Evolutionary conservation across 1,284 basidiomycete species (phyloP).

Genomic region (Moesziomyces globuligerus): DNA sequence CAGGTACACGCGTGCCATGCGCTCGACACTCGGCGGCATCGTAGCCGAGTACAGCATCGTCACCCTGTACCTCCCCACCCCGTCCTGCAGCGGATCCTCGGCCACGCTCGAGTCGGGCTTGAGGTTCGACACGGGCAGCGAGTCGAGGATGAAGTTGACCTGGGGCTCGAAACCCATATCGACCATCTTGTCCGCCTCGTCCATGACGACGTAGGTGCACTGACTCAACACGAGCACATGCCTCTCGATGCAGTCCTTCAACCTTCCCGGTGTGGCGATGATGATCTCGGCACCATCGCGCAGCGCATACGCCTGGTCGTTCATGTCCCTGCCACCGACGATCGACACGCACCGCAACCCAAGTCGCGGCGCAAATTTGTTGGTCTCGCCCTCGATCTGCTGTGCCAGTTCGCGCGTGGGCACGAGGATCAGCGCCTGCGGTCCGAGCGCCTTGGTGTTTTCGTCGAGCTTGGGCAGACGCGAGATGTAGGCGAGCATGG

Average conservation of each 20-base stretch:
- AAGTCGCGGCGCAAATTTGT: conserved; percentile 86
- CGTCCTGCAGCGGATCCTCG: conserved; percentile 62
- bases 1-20: conserved; percentile 91
- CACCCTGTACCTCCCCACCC: conserved; percentile 51
- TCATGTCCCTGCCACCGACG: conserved; percentile 90
- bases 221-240: conserved; percentile 94
- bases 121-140: conserved; percentile 84
- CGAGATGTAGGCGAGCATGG: conserved; percentile 94
- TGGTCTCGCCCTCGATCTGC: conserved; percentile 92
- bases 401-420: conserved; percentile 97
- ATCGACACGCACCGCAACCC: conserved; percentile 95
- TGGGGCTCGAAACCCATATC: conserved; percentile 95
- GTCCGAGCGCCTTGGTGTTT: conserved; percentile 90
- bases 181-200: conserved; percentile 99
- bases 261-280: conserved; percentile 95
- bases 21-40: conserved; percentile 95
- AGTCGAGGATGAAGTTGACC: conserved; percentile 92
- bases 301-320: conserved; percentile 95
- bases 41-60: conserved; percentile 92
- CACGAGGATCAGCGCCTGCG: conserved; percentile 90
- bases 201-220: conserved; percentile 98
- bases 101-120: conserved; percentile 75
- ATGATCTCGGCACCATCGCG: conserved; percentile 96
- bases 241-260: conserved; percentile 96
- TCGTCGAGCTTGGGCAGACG: conserved; percentile 85